These are phyloP conservation scores for Stylosanthes scabra DNA, from an alignment of 331 rosid species.

Conservation along the genomic window DNA sequence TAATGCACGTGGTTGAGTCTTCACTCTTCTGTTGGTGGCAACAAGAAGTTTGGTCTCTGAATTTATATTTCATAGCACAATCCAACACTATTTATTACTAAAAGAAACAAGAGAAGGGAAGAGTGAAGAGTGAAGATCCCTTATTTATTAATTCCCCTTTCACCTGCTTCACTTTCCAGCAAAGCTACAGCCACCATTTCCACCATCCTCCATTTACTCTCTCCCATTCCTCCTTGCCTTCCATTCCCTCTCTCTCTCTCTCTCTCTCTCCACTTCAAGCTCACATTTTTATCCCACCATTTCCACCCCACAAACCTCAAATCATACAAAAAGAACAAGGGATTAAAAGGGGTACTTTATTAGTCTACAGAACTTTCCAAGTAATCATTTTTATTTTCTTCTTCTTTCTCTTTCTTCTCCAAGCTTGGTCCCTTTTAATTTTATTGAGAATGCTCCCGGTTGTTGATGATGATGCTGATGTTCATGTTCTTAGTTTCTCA, in stretches of 20 bases:
- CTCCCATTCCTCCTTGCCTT: slow-evolving; percentile 39
- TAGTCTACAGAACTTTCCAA: slow-evolving; percentile 37
- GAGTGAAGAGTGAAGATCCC: neutral
- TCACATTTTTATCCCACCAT: slow-evolving; percentile 47
- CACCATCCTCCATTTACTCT: slow-evolving; percentile 47
- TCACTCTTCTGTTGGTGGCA: slow-evolving; percentile 67
- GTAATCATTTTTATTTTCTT: neutral
- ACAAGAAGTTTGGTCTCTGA: slow-evolving; percentile 41
- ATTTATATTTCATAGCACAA: slow-evolving; percentile 37
- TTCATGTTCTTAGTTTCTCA: slow-evolving; percentile 39
- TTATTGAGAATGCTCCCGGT: slow-evolving; percentile 50
- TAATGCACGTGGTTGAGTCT: slow-evolving; percentile 89
- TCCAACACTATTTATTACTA: neutral
- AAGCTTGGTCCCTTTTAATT: slow-evolving; percentile 36
- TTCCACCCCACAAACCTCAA: slow-evolving; percentile 35
- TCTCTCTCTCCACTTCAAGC: slow-evolving; percentile 42
- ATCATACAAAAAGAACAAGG: neutral
- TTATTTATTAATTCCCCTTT: slow-evolving; percentile 58
- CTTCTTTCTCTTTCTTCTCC: slow-evolving; percentile 37
- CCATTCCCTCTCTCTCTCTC: slow-evolving; percentile 52
- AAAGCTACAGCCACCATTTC: slow-evolving; percentile 62
- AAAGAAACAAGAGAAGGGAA: neutral
- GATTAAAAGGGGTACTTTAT: slow-evolving; percentile 40
- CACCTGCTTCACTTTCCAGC: slow-evolving; percentile 80
- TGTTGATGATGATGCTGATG: slow-evolving; percentile 50